phyloP scores from a whole-genome alignment of 2,329 filamentous ascomycete genomes.

The Microcera coccophila region DNA sequence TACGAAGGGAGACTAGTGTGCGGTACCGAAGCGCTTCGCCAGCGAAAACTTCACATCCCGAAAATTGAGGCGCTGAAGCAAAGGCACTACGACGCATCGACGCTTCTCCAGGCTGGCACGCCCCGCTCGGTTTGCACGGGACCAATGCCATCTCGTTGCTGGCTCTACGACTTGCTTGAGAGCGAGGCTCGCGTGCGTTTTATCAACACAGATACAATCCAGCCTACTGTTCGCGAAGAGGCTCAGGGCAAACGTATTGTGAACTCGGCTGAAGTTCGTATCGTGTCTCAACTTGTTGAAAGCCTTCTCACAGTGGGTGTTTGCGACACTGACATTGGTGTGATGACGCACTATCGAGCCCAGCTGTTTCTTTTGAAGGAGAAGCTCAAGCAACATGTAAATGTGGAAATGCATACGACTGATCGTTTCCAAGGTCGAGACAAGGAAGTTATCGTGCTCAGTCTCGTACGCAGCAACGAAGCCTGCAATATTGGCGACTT shows the following conservation, averaged over 20 bases:
- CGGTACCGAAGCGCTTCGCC: slow-evolving; percentile 72
- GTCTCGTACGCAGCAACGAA: slow-evolving; percentile 83
- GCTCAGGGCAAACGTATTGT: slow-evolving; percentile 80
- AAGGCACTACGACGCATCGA: slow-evolving; percentile 54
- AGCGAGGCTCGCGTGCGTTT: slow-evolving; percentile 75
- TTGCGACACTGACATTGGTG: slow-evolving; percentile 71
- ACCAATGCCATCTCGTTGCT: slow-evolving; percentile 56
- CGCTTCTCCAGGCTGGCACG: slow-evolving; percentile 38
- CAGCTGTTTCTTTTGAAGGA: slow-evolving; percentile 82
- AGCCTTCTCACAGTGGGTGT: slow-evolving; percentile 73
- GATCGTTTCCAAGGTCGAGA: slow-evolving; percentile 96
- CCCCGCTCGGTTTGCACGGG: slow-evolving; percentile 55
- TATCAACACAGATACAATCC: slow-evolving; percentile 79
- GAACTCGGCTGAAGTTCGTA: slow-evolving; percentile 75
- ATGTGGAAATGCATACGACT: slow-evolving; percentile 91
- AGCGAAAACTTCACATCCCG: slow-evolving; percentile 64
- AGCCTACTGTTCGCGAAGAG: slow-evolving; percentile 62
- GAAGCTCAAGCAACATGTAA: slow-evolving; percentile 55
- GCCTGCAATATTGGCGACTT: slow-evolving; percentile 81
- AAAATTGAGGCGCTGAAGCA: slow-evolving; percentile 57
- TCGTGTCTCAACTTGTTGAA: slow-evolving; percentile 77
- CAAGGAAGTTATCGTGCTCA: slow-evolving; percentile 87
- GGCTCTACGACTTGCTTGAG: slow-evolving; percentile 68
- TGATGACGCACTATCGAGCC: slow-evolving; percentile 95
- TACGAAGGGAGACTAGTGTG: slow-evolving; percentile 90